Evolutionary conservation across 805 yeast genomes (phyloP).

Genomic region (Spathaspora girioi): DNA sequence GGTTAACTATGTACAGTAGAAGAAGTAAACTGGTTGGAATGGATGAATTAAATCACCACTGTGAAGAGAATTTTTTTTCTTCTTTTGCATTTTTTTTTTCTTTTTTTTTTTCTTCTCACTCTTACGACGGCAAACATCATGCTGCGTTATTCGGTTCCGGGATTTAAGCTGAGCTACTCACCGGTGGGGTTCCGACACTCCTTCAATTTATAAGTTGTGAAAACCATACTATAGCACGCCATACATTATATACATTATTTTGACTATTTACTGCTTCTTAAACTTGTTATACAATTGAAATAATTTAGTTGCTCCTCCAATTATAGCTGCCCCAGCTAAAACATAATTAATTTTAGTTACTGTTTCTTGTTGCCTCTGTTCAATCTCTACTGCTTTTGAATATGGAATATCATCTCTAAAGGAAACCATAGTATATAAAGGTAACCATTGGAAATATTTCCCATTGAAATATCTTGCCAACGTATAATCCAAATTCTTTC

Average conservation of each 20-base stretch:
- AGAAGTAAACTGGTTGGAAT: not conserved
- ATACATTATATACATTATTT: not conserved
- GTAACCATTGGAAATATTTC: conserved; percentile 56
- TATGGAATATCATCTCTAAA: conserved; percentile 82
- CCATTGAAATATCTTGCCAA: conserved; percentile 59
- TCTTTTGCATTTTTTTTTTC: not conserved
- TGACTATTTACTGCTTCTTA: not conserved
- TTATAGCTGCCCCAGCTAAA: conserved; percentile 2
- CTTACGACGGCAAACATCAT: not conserved
- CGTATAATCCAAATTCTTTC: conserved; percentile 66
- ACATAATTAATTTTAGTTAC: conserved; percentile 31
- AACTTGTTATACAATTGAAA: not conserved
- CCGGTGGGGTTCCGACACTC: too few species aligned
- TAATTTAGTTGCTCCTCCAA: not conserved
- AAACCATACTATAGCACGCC: too few species aligned
- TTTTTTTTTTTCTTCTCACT: not conserved
- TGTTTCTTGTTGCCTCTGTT: conserved; percentile 51
- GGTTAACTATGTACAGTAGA: not conserved
- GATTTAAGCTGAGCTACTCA: not conserved
- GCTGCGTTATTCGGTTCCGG: not conserved
- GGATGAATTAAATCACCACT: not conserved
- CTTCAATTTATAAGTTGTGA: too few species aligned
- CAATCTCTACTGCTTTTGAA: conserved; percentile 57
- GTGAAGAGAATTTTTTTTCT: not conserved
- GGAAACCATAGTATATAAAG: conserved; percentile 89